Base-by-base conservation (phyloP, 306 rosid species). In the Trifolium pratense region DNA sequence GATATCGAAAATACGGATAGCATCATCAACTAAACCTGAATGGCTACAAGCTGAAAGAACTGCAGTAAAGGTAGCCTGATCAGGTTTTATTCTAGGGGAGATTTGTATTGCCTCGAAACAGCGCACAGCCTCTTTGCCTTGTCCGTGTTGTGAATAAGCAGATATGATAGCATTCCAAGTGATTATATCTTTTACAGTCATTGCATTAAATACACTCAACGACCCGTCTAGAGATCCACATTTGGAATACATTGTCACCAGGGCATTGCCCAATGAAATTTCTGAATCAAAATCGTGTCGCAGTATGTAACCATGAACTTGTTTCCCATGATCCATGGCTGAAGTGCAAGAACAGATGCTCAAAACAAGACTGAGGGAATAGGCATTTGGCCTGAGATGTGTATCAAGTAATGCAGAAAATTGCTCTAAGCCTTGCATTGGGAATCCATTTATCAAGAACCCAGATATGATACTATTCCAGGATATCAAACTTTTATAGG, bases 11-110 rank as follows among this genome's bases (percentile, higher is more conserved):
- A 90, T 78, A 74, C 55, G 70, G 71, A 82, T 39, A 23, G 91
- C 95, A 32, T 87, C 90, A 25, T 84, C 80, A 20, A 90, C 89
- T 68, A 92, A 83, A 67, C 96, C 92, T 4, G 91, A 79, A 67
- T 87, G 97, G 62, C 96, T 91, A 80, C 92, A 91, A 40, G 96
- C 92, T 23, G 92, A 86, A 82, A 91, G 92, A 80, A 89, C 84
- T 36, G 89, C 86, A 21, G 88, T 91, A 48, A 91, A 89, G 60
- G 97, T 89, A 57, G 89, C 90, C 3, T 74, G 80, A 64, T 91
- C 97, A 68, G 96, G 96, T 85, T 82, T 74, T 65, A 80, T 55
- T 58, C 46, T 75, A 61, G 80, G 66, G 8, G 83, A 65, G 73
- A 61, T 78, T 66, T 65, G 92, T 94, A 90, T 88, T 45, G 67